Base-by-base conservation (phyloP, 108 stramenopile species). In the Bacterosira constricta region DNA sequence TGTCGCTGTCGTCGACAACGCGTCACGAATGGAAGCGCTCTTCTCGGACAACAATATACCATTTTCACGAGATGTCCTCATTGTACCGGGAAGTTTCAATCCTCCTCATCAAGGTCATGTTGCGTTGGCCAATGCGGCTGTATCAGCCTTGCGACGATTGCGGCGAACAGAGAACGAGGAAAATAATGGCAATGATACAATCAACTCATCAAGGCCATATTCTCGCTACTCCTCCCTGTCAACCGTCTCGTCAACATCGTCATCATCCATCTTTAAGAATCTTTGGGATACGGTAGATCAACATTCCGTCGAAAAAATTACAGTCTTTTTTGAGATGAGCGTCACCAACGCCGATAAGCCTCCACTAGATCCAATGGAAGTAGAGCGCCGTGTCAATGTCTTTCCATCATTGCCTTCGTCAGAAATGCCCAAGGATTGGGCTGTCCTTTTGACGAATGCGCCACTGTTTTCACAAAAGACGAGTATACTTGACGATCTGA, bases 31-130 rank as follows among this genome's bases (percentile, higher is more conserved):
- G 80, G 39, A 71, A 61, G 35, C 78, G 27, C 46, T 86, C 5
- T 59, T 23, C 27, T 20, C 41, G 17, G 73, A 75, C 9, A 36
- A 55, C 3, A 23, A 75, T 32, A 64, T 85, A 18, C 78, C 80
- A 7, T 53, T 91, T 2, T 82, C 90, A 15, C 63, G 63, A 3
- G 78, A 83, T 57, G 60, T 81, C 17, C 56, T 96, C n/a, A 71
- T 97, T 31, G 83, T 94, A 21, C 92, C 93, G 8, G 96, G 96
- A 42, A 91, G 90, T 66, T 97, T 93, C 63, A 93, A 94, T 79
- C 96, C 96, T 20, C 88, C 92, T 21, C 96, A 97, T 69, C 53
- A 63, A 31, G 96, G 94, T 36, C 96, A 97, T 73, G 58, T 86
- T 21, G 46, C 63, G 29, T 66, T 97, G 44, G 93, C 89, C 12